A percentile compares a stretch with the other conserved stretches of the same genome.
Evolutionary conservation across 176 grass and related monocot species (phyloP).

Genomic region (Paspalum vaginatum): DNA sequence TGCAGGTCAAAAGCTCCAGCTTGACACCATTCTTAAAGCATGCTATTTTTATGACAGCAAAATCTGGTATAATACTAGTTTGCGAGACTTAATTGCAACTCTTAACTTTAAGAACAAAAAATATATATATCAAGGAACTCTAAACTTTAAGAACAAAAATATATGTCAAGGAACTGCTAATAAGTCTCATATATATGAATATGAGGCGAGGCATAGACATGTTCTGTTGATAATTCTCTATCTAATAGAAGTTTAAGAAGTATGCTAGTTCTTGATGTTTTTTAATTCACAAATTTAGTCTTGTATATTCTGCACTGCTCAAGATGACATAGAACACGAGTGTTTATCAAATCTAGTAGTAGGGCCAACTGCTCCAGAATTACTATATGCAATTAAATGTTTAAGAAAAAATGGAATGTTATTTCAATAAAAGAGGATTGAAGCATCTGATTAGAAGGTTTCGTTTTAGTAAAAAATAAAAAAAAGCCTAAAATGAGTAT

Average conservation of each 20-base stretch:
- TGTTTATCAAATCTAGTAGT: not conserved
- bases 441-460: not conserved
- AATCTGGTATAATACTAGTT: not conserved
- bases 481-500: not conserved
- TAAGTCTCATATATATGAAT: not conserved
- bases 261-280: not conserved
- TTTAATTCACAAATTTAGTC: not conserved
- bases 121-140: not conserved
- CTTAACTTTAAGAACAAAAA: not conserved
- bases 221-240: not conserved
- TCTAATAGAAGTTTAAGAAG: not conserved
- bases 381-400: not conserved
- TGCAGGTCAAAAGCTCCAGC: too few relatives aligned
- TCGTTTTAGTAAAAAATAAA: not conserved
- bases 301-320: not conserved
- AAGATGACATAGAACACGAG: not conserved
- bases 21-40: not conserved
- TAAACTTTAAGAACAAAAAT: not conserved
- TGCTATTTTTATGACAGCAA: not conserved
- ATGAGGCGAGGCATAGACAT: not conserved
- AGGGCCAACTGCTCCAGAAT: not conserved
- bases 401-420: not conserved
- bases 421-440: not conserved
- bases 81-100: not conserved
- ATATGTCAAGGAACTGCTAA: not conserved